phyloP scores from a whole-genome alignment of 768 basidiomycete species.

The Cyclocybe cylindracea region DNA sequence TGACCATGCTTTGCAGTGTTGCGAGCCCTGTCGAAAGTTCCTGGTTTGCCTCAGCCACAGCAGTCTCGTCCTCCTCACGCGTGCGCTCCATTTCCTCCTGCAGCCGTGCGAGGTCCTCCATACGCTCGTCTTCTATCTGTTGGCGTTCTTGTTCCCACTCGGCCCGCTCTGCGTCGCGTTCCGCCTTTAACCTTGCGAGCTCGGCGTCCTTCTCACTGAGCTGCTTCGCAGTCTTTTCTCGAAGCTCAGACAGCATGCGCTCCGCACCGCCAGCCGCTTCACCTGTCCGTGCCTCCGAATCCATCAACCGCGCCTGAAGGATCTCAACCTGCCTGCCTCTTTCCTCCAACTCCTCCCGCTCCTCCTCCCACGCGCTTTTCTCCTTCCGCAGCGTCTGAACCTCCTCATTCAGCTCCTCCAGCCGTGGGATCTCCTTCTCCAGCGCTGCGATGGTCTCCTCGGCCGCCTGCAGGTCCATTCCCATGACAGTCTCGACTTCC shows the following conservation, averaged over 20 bases:
- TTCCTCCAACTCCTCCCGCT: slow-evolving; percentile 43
- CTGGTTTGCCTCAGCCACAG: slow-evolving; percentile 35
- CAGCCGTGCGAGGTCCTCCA: slow-evolving; percentile 44
- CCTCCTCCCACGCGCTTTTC: slow-evolving; percentile 50
- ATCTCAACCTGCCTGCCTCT: slow-evolving; percentile 35
- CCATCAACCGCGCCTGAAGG: slow-evolving; percentile 43
- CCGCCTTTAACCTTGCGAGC: slow-evolving; percentile 33
- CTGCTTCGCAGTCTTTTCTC: slow-evolving; percentile 31
- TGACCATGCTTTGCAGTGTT: slow-evolving; percentile 51
- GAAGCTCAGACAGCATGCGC: slow-evolving; percentile 34
- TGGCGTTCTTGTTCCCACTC: slow-evolving; percentile 53
- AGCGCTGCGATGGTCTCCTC: slow-evolving; percentile 64
- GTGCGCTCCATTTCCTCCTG: slow-evolving; percentile 51
- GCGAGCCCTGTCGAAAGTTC: slow-evolving; percentile 50
- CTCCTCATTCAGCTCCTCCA: slow-evolving; percentile 49
- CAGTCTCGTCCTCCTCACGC: slow-evolving; percentile 38
- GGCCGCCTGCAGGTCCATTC: slow-evolving; percentile 64
- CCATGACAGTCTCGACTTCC: slow-evolving; percentile 63
- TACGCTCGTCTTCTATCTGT: slow-evolving; percentile 47
- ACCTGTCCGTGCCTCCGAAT: slow-evolving; percentile 38
- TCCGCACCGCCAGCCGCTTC: slow-evolving; percentile 42
- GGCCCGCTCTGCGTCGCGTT: slow-evolving; percentile 39
- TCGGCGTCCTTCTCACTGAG: slow-evolving; percentile 43
- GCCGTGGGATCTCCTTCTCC: slow-evolving; percentile 52
- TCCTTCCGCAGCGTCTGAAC: slow-evolving; percentile 50